Evolutionary conservation across 345 rosid species (phyloP).

Genomic region (Triadica sebifera): DNA sequence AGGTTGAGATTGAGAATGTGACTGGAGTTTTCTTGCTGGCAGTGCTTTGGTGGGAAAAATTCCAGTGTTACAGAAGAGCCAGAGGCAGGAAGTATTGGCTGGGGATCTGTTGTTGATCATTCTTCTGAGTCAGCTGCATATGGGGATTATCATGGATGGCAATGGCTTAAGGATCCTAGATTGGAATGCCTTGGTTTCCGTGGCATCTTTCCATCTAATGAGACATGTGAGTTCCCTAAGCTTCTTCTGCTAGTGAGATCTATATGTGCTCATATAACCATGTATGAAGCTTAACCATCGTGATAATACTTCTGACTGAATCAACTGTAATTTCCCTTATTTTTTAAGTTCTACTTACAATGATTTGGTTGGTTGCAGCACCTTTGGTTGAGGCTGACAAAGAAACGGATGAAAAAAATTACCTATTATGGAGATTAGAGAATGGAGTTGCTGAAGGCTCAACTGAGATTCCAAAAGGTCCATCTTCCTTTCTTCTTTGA

Average conservation of each 20-base stretch:
- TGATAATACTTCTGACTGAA: conserved; percentile 6
- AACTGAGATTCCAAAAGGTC: conserved; percentile 81
- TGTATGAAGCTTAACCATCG: background rate
- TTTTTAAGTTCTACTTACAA: background rate
- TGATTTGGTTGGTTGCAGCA: conserved; percentile 45
- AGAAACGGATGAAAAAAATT: conserved; percentile 72
- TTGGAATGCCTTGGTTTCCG: conserved; percentile 76
- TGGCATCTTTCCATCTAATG: conserved; percentile 59
- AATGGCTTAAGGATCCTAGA: conserved; percentile 91
- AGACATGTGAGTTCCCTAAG: conserved; percentile 49
- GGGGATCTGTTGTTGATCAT: conserved; percentile 58
- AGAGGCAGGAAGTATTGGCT: conserved; percentile 64
- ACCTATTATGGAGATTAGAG: conserved; percentile 68
- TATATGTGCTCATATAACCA: background rate
- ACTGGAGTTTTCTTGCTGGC: conserved; percentile 81
- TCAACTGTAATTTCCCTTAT: conserved; percentile 3
- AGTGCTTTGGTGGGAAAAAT: conserved; percentile 51
- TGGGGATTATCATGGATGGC: conserved; percentile 62
- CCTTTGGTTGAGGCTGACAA: conserved; percentile 77
- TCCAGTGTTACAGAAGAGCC: conserved; percentile 47
- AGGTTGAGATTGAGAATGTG: conserved; percentile 82
- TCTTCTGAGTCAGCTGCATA: conserved; percentile 53
- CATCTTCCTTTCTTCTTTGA: conserved; percentile 6
- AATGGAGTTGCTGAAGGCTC: conserved; percentile 93
- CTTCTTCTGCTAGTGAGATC: conserved; percentile 4